Conservation (phyloP, 2,329 filamentous ascomycete species). For the Chaetoscypha palmicola region DNA sequence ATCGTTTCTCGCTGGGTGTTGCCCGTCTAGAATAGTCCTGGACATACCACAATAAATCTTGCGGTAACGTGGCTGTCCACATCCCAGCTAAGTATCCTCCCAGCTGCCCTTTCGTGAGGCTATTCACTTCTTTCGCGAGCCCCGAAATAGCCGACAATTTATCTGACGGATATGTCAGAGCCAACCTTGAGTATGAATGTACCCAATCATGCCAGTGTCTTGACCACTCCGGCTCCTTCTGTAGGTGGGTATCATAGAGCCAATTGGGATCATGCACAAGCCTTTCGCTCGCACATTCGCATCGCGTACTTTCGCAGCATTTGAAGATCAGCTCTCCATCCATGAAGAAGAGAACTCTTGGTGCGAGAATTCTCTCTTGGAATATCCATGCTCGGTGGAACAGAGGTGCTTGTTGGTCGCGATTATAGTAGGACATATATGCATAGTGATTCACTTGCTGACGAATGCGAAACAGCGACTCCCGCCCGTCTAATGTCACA, state of each 20-base stretch:
- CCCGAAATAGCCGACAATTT: conserved; percentile 1
- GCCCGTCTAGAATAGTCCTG: not conserved
- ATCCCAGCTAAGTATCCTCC: not conserved
- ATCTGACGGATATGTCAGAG: not conserved
- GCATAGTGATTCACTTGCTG: not conserved
- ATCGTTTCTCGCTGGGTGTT: not conserved
- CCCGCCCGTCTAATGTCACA: not conserved
- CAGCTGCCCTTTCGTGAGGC: not conserved
- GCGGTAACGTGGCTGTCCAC: not conserved
- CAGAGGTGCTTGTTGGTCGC: not conserved
- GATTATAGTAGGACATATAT: not conserved
- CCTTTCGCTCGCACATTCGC: not conserved
- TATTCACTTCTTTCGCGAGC: not conserved
- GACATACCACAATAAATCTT: not conserved
- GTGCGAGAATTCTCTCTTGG: conserved; percentile 1
- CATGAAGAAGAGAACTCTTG: not conserved
- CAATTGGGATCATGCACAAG: not conserved
- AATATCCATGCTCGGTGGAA: not conserved
- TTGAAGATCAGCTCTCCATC: not conserved
- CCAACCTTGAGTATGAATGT: not conserved
- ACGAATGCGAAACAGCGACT: not conserved
- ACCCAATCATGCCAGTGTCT: not conserved
- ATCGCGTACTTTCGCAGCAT: not conserved
- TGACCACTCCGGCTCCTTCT: not conserved
- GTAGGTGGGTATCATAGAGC: not conserved